Evolutionary conservation across 1,284 basidiomycete species (phyloP).

Genomic region (Pascua sp.): DNA sequence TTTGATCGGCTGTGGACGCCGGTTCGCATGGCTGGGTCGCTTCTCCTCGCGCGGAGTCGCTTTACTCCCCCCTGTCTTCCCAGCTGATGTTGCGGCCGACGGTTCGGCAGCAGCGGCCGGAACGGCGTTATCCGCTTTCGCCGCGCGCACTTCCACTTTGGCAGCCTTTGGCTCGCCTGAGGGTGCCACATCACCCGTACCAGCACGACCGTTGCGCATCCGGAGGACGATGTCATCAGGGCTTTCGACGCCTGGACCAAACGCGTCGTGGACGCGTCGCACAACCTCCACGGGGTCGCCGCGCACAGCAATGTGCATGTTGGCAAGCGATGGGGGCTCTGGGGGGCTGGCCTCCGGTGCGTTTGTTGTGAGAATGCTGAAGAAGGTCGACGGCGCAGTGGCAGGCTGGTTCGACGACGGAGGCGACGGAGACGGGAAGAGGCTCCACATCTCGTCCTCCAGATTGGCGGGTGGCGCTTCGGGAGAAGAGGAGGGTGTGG

Average conservation of each 20-base stretch:
- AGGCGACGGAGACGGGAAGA: constrained; percentile 1
- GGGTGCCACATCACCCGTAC: constrained; percentile 25
- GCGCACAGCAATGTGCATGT: constrained; percentile 33
- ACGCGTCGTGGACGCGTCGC: constrained; percentile 32
- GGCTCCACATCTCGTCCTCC: constrained; percentile 5
- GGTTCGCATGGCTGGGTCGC: too few relatives aligned
- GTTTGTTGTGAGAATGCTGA: constrained; percentile 40
- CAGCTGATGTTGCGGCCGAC: too few relatives aligned
- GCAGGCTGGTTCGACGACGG: neutral
- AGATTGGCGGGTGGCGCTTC: constrained; percentile 4
- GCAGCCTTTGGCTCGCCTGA: constrained; percentile 4
- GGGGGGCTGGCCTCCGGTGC: neutral
- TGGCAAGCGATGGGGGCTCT: constrained; percentile 17
- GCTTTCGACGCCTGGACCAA: constrained; percentile 44
- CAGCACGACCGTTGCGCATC: constrained; percentile 52
- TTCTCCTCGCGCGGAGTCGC: too few relatives aligned
- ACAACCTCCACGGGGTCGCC: constrained; percentile 26
- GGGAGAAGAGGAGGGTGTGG: constrained; percentile 7
- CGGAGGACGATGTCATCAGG: constrained; percentile 56
- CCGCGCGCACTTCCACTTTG: constrained; percentile 12
- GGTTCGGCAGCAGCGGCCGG: too few relatives aligned
- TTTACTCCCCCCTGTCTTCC: too few relatives aligned
- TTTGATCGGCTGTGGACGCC: too few relatives aligned
- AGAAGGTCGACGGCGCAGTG: constrained; percentile 35
- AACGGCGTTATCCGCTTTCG: neutral